Base-by-base conservation (phyloP, 2,329 filamentous ascomycete species). In the Paracorniculantispora psalliotae region DNA sequence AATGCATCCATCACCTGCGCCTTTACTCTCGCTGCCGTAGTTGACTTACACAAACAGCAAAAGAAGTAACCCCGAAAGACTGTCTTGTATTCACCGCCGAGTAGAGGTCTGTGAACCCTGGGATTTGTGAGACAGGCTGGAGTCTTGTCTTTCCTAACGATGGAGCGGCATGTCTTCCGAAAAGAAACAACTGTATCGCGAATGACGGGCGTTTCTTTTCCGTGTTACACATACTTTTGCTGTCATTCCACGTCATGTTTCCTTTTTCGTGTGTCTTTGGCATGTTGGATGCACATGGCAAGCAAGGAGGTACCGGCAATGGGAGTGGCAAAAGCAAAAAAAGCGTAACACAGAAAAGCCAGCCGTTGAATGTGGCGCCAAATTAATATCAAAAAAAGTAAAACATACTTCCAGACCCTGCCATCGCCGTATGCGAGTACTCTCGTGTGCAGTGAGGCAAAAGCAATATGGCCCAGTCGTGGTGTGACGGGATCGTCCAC, bases 71-170 rank as follows among this genome's bases (percentile, higher is more conserved):
- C 13, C 3, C 6, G 7, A 37, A 28, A 28, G n/a, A 19, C 23
- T 41, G 37, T 52, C 47, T 58, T 37, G 26, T 30, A 13, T 39
- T 53, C 41, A 59, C 57, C 57, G 57, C 57, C 47, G 52, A 53
- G n/a, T 25, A 28, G n/a, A 26, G 43, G 43, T 28, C 43, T 39
- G 53, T 44, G 53, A 39, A 17, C 9, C 23, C 52, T 21, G 43
- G 39, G 43, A 15, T 39, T 48, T 47, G 44, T 26, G 28, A 53
- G 43, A 48, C 43, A 55, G 9, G 44, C 23, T 19, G 30, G 28
- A 12, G 28, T 23, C 53, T 3, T 48, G 53, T 39, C 43, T 54
- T 54, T 25, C 53, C 41, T 23, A 25, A 12, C 28, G 9, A 33
- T 23, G 28, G 46, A 5, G 4, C 3, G 30, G n/a, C 23, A 19